Base-by-base conservation (phyloP, 345 rosid species). In the Populus euphratica region DNA sequence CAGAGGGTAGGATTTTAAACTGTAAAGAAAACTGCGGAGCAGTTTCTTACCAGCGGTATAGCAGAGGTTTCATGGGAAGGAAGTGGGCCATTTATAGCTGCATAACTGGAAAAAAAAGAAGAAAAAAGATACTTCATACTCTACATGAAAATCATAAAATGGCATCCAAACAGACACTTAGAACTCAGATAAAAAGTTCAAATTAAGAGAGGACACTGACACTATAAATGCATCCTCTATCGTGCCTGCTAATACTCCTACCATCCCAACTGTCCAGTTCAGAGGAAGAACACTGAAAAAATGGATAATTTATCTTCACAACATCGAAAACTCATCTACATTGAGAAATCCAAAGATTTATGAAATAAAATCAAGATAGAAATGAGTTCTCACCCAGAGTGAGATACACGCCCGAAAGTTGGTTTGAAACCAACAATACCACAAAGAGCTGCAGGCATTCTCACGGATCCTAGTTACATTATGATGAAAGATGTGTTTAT, bases 181-280 rank as follows among this genome's bases (percentile, higher is more conserved):
- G 47, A 78, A 18, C 11, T 16, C 23, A 56, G n/a, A 31, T 39
- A 17, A 6, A 27, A 2, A 39, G 2, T 70, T 21, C 29, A 65
- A 49, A 27, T 11, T 66, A 70, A 23, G 27, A 74, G 73, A 16
- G 25, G 27, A 41, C 18, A 76, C 86, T 74, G 7, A 90, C 96
- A 78, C 85, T 44, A 91, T 81, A 38, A 89, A 77, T 39, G 93
- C 92, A 73, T 90, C 96, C 77, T 91, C 92, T 0, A 88, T 39
- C 7, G 93, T 86, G 81, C 87, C 86, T 8, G 96, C 89, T 8
- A 91, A 81, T 39, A 91, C 82, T 44, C 96, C 96, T 39, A 90
- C 90, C 93, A 86, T 90, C 59, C 96, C 96, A 12, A 91, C 91
- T 0, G 96, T 91, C 93, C 93, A 91, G 75, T 88, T 90, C 31